These are phyloP conservation scores for Dactylellina sp. DNA, from an alignment of 2,329 filamentous ascomycete genomes.

Conservation along the genomic window DNA sequence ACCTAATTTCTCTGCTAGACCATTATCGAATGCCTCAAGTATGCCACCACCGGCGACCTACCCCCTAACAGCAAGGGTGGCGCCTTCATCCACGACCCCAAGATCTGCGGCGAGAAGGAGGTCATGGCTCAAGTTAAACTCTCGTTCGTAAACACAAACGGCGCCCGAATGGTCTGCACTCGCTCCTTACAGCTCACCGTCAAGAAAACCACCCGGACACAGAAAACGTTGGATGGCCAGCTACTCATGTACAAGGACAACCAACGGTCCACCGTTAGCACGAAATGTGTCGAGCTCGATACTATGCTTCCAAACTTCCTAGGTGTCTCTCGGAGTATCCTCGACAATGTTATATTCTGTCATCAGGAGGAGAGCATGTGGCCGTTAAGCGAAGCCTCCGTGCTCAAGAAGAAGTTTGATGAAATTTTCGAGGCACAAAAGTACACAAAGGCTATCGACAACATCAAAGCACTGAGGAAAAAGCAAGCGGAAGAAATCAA, in stretches of 20 bases:
- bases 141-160: conserved; percentile 82
- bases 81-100: conserved; percentile 97
- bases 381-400: conserved; percentile 89
- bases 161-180: conserved; percentile 82
- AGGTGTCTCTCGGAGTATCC: conserved; percentile 87
- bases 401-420: conserved; percentile 93
- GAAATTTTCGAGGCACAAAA: conserved; percentile 97
- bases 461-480: conserved; percentile 87
- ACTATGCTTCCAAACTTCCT: conserved; percentile 84
- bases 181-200: conserved; percentile 86
- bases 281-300: conserved; percentile 83
- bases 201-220: conserved; percentile 79
- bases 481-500: conserved; percentile 80
- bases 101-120: conserved; percentile 86
- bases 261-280: conserved; percentile 81
- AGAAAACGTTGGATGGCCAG: conserved; percentile 86
- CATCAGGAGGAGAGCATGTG: conserved; percentile 98
- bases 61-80: conserved; percentile 89
- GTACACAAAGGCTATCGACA: conserved; percentile 97
- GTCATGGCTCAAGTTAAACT: conserved; percentile 92
- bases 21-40: conserved; percentile 98
- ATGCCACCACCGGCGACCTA: conserved; percentile 92
- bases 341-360: conserved; percentile 97
- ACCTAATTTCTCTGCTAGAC: conserved; percentile 68
- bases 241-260: conserved; percentile 81